phyloP scores from a whole-genome alignment of 768 basidiomycete species.

The Paxillus involutus region DNA sequence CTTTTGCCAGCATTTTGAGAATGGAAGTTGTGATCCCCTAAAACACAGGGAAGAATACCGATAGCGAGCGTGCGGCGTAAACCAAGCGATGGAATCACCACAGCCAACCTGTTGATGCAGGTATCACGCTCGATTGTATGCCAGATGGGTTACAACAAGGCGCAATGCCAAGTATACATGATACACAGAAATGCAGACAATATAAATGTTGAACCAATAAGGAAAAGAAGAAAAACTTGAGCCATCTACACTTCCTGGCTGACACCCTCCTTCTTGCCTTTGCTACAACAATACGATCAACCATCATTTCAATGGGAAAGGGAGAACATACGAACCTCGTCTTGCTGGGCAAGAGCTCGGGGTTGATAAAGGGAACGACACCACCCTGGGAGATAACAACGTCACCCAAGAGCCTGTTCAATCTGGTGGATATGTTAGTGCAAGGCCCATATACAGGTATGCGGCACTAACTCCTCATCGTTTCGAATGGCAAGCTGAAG shows the following conservation, averaged over 20 bases:
- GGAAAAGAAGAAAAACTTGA: conserved; percentile 2
- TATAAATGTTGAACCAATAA: conserved; percentile 27
- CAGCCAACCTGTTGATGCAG: too few species aligned
- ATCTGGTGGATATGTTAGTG: conserved; percentile 31
- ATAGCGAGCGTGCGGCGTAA: too few species aligned
- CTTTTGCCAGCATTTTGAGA: too few species aligned
- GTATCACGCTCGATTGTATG: neutral
- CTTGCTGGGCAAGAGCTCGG: conserved; percentile 36
- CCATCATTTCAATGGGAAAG: neutral
- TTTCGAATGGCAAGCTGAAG: conserved; percentile 91
- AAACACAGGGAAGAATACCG: too few species aligned
- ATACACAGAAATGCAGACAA: conserved; percentile 28
- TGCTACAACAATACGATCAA: conserved; percentile 21
- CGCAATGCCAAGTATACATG: conserved; percentile 20
- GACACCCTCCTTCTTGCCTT: conserved; percentile 34
- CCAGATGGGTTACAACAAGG: conserved; percentile 14
- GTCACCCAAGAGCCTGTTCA: conserved; percentile 79
- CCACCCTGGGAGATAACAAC: conserved; percentile 93
- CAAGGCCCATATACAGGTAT: neutral
- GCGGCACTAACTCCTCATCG: conserved; percentile 68
- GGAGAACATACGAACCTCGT: conserved; percentile 20
- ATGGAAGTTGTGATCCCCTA: too few species aligned
- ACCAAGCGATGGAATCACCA: too few species aligned
- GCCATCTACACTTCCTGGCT: conserved; percentile 31
- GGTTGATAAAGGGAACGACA: conserved; percentile 70